These are phyloP conservation scores for Neofusicoccum laricinum DNA, from an alignment of 2,329 filamentous ascomycete species.

Conservation along the genomic window DNA sequence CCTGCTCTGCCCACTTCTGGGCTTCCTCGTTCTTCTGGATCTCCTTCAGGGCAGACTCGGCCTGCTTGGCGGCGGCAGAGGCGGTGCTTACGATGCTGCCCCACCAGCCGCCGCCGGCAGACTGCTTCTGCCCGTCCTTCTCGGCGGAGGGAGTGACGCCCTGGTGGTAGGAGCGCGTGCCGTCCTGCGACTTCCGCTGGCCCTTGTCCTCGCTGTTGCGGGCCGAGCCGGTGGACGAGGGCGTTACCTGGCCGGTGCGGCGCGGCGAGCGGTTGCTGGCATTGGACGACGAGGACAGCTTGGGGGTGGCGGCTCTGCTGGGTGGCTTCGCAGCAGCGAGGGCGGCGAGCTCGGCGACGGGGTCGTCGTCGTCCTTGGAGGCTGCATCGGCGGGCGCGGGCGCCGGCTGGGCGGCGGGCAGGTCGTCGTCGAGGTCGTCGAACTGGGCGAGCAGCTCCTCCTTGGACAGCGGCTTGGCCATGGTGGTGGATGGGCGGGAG, in stretches of 20 bases:
- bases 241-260: slow-evolving; percentile 32
- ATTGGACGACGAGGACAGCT: slow-evolving; percentile 50
- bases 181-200: slow-evolving; percentile 74
- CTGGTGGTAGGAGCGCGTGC: slow-evolving; percentile 66
- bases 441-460: slow-evolving; percentile 48
- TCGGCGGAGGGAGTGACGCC: slow-evolving; percentile 67
- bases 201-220: slow-evolving; percentile 60
- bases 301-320: slow-evolving; percentile 76
- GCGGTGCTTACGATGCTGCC: slow-evolving; percentile 80
- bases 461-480: slow-evolving; percentile 40
- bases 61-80: slow-evolving; percentile 72
- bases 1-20: slow-evolving; percentile 92
- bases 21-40: slow-evolving; percentile 96
- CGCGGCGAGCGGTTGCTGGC: slow-evolving; percentile 34
- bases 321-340: slow-evolving; percentile 63
- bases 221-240: slow-evolving; percentile 38
- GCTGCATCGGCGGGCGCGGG: slow-evolving; percentile 39
- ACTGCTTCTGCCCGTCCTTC: slow-evolving; percentile 44
- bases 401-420: slow-evolving; percentile 28
- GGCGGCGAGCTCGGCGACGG: slow-evolving; percentile 83
- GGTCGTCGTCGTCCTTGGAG: slow-evolving; percentile 58
- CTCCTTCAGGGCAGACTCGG: slow-evolving; percentile 88
- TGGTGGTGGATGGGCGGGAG: slow-evolving; percentile 16
- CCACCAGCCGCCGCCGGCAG: slow-evolving; percentile 51
- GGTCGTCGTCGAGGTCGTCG: slow-evolving; percentile 38